phyloP scores from a whole-genome alignment of 441 rosid species.

The Pelargonium australe region DNA sequence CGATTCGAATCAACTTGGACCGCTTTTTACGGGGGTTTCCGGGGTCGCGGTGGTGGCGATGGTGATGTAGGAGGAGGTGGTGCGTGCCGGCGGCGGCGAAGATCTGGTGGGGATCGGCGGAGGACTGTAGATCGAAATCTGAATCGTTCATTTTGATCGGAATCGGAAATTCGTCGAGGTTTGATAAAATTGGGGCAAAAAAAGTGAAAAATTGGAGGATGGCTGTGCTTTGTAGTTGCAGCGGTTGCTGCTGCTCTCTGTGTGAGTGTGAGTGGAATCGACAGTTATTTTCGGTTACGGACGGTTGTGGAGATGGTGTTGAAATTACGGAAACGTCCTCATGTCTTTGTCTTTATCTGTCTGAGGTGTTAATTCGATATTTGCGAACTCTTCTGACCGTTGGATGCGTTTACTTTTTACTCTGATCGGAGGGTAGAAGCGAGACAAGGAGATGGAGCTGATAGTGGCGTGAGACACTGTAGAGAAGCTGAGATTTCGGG shows the following conservation, averaged over 20 bases:
- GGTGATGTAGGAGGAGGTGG: neutral
- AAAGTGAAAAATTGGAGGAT: neutral
- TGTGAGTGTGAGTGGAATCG: neutral
- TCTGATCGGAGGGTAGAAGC: too few species aligned
- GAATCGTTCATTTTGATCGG: neutral
- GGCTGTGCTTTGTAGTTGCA: neutral
- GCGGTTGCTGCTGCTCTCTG: neutral
- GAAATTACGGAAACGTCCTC: neutral
- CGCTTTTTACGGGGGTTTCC: constrained; percentile 49
- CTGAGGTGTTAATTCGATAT: too few species aligned
- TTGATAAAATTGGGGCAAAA: too few species aligned
- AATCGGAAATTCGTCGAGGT: too few species aligned
- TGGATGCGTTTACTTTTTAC: too few species aligned
- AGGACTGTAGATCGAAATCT: neutral
- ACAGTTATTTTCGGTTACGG: neutral
- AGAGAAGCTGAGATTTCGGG: too few species aligned
- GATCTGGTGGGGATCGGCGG: neutral
- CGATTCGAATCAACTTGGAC: constrained; percentile 34
- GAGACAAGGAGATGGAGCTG: too few species aligned
- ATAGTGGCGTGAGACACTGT: too few species aligned
- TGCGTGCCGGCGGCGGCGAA: neutral
- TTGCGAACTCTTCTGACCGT: too few species aligned
- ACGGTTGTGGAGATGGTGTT: neutral
- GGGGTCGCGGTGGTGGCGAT: too few species aligned
- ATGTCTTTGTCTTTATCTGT: too few species aligned